Evolutionary conservation across 371 early-diverging fungal species (phyloP).

Genomic region (Zopfochytrium polystomum): DNA sequence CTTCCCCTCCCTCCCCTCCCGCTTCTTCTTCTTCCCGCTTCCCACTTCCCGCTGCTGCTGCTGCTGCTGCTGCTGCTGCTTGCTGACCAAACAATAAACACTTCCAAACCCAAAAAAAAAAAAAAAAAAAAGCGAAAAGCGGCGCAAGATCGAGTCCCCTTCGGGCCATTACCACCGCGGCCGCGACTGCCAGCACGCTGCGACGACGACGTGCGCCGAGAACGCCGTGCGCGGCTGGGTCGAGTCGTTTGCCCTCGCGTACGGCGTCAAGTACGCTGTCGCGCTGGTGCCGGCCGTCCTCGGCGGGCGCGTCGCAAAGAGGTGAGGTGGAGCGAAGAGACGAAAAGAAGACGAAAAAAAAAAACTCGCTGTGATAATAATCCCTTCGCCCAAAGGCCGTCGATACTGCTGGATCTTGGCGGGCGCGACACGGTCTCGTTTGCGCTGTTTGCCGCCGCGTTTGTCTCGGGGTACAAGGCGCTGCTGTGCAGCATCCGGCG

Average conservation of each 20-base stretch:
- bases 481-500: slow-evolving; percentile 69
- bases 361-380: slow-evolving; percentile 17
- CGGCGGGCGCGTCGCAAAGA: slow-evolving; percentile 61
- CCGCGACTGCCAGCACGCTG: too few relatives aligned
- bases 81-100: too few relatives aligned
- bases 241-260: slow-evolving; percentile 70
- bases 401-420: slow-evolving; percentile 30
- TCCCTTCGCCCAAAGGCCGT: slow-evolving; percentile 15
- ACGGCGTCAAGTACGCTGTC: slow-evolving; percentile 69
- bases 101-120: too few relatives aligned
- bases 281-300: slow-evolving; percentile 66
- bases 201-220: slow-evolving; percentile 70
- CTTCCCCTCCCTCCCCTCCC: too few relatives aligned
- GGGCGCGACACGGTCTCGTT: slow-evolving; percentile 69
- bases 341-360: too few relatives aligned
- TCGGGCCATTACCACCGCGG: too few relatives aligned
- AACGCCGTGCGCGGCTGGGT: slow-evolving; percentile 72
- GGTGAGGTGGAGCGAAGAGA: slow-evolving; percentile 39
- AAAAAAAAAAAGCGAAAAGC: too few relatives aligned
- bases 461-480: slow-evolving; percentile 75
- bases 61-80: too few relatives aligned
- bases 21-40: too few relatives aligned
- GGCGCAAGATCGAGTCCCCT: too few relatives aligned
- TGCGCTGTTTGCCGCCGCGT: slow-evolving; percentile 76
- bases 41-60: too few relatives aligned